Conservation (phyloP, 1,139 yeast genomes). For the Saccharomyces hybrid region DNA sequence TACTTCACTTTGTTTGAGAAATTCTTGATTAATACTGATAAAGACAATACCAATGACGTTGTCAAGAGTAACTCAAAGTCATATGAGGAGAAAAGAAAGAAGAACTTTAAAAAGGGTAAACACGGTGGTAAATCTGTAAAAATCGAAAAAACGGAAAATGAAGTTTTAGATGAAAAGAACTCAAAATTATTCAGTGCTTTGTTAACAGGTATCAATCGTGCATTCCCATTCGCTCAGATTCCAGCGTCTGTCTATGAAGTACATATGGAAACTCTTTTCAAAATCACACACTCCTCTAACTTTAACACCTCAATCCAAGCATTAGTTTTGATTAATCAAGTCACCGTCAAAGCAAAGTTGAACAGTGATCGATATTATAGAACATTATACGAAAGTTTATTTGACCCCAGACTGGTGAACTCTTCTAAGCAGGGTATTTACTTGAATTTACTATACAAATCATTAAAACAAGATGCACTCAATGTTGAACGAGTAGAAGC, state of each 20-base stretch:
- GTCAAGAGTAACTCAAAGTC: constrained; percentile 31
- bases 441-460: constrained; percentile 74
- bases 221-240: constrained; percentile 84
- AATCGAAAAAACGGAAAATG: constrained; percentile 57
- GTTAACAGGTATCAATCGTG: constrained; percentile 91
- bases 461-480: constrained; percentile 62
- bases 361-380: constrained; percentile 73
- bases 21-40: constrained; percentile 62
- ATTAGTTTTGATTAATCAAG: constrained; percentile 73
- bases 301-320: constrained; percentile 95
- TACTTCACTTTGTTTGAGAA: constrained; percentile 85
- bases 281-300: constrained; percentile 88
- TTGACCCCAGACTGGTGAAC: constrained; percentile 73
- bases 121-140: constrained; percentile 81
- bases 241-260: constrained; percentile 64
- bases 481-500: constrained; percentile 68
- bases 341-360: constrained; percentile 49
- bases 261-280: constrained; percentile 79
- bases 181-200: constrained; percentile 84
- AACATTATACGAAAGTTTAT: constrained; percentile 81
- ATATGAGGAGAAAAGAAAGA: constrained; percentile 44
- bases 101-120: constrained; percentile 49
- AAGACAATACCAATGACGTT: constrained; percentile 31
- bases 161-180: constrained; percentile 74
- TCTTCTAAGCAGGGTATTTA: constrained; percentile 90